Evolutionary conservation across 1,284 basidiomycete genomes (phyloP).

Genomic region (Entoloma clypeatum): DNA sequence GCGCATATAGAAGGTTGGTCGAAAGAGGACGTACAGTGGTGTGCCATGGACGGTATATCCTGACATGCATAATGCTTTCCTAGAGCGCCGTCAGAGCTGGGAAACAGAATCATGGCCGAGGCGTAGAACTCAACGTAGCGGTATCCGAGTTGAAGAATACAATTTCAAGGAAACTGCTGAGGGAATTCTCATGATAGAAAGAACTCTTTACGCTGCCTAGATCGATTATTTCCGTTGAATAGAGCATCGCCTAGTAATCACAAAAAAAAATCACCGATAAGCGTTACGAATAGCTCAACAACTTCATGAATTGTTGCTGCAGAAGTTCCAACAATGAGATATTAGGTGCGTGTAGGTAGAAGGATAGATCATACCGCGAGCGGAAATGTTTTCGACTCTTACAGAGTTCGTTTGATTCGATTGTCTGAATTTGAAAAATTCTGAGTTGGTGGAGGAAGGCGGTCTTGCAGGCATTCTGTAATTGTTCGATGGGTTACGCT

Average conservation of each 20-base stretch:
- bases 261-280: constrained; percentile 42
- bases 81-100: constrained; percentile 22
- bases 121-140: constrained; percentile 36
- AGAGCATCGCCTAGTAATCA: neutral
- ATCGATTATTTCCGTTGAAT: neutral
- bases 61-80: constrained; percentile 64
- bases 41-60: constrained; percentile 58
- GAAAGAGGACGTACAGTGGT: constrained; percentile 44
- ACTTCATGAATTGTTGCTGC: constrained; percentile 47
- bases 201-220: constrained; percentile 29
- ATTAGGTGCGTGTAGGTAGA: constrained; percentile 2
- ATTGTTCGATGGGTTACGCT: constrained; percentile 17
- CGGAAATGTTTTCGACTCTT: constrained; percentile 41
- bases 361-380: constrained; percentile 31
- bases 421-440: constrained; percentile 12
- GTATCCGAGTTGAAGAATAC: constrained; percentile 47
- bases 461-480: constrained; percentile 8
- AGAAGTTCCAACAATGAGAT: constrained; percentile 4
- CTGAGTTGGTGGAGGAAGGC: constrained; percentile 4
- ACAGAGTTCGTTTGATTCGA: constrained; percentile 33
- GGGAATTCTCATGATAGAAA: constrained; percentile 36
- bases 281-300: constrained; percentile 50
- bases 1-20: constrained; percentile 22
- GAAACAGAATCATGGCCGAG: neutral
- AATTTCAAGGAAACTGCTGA: constrained; percentile 44